Percentiles rank a stretch among this genome's conserved stretches.
These are phyloP conservation scores for Fusarium brachygibbosum DNA, from an alignment of 2,329 filamentous ascomycete genomes.

Conservation along the genomic window DNA sequence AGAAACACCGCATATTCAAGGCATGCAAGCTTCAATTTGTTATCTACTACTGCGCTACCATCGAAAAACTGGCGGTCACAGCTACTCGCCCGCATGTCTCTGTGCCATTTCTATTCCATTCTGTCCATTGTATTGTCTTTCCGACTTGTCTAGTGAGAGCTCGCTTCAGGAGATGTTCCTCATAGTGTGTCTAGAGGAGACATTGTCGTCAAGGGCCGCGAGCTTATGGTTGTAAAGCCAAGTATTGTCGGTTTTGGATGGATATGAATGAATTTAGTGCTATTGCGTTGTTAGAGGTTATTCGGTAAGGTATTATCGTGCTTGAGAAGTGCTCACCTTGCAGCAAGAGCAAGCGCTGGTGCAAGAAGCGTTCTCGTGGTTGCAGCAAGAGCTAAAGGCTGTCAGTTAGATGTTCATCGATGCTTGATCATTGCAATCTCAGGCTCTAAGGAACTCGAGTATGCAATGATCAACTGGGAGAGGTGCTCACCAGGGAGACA, in stretches of 20 bases:
- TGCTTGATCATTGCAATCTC: slow-evolving; percentile 3
- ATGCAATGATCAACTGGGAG: background rate
- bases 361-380: slow-evolving; percentile 44
- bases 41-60: slow-evolving; percentile 44
- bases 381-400: slow-evolving; percentile 42
- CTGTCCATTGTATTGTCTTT: slow-evolving; percentile 17
- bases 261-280: slow-evolving; percentile 47
- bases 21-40: slow-evolving; percentile 46
- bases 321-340: slow-evolving; percentile 30
- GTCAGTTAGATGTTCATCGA: slow-evolving; percentile 5
- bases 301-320: fast-evolving
- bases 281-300: slow-evolving; percentile 30
- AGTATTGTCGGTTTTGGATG: slow-evolving; percentile 33
- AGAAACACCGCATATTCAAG: slow-evolving; percentile 22
- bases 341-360: slow-evolving; percentile 46
- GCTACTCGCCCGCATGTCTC: slow-evolving; percentile 43
- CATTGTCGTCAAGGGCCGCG: slow-evolving; percentile 28
- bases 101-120: slow-evolving; percentile 37
- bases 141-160: slow-evolving; percentile 23
- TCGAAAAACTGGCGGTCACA: slow-evolving; percentile 39
- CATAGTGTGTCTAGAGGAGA: slow-evolving; percentile 19
- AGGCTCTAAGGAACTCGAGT: background rate
- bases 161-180: slow-evolving; percentile 8
- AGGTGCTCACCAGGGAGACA: slow-evolving; percentile 50
- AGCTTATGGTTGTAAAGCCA: slow-evolving; percentile 11